Conservation (phyloP, 169 alveolate species). For the Cryptosporidium viatorum region DNA sequence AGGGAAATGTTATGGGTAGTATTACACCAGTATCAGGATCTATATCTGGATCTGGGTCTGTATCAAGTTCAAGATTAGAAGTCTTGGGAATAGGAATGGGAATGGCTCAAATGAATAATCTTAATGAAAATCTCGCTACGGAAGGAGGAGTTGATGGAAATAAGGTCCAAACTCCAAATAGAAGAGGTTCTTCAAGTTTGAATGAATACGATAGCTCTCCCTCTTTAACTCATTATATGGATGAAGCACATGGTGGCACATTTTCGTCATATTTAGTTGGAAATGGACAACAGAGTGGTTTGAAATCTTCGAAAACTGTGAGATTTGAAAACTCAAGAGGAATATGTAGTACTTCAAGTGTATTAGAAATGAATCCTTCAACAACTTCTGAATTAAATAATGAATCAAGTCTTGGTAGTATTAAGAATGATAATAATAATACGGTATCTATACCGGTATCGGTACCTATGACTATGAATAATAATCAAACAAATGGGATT, state of each 20-base stretch:
- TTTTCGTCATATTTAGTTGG: conserved; percentile 1
- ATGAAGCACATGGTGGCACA: conserved; percentile 2
- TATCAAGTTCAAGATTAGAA: background rate
- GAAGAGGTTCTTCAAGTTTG: background rate
- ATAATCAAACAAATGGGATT: background rate
- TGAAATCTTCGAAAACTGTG: background rate
- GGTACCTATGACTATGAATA: background rate
- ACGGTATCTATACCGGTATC: background rate
- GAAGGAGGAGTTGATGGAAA: conserved; percentile 15
- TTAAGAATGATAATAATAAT: background rate
- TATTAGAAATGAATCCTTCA: background rate
- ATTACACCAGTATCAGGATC: background rate
- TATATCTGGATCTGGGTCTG: background rate
- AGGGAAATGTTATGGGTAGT: background rate
- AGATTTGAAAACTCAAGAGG: conserved; percentile 24
- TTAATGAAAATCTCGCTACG: background rate
- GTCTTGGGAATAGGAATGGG: background rate
- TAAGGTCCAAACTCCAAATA: conserved; percentile 23
- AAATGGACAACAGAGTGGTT: background rate
- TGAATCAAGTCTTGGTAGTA: background rate
- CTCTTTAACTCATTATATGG: conserved; percentile 14
- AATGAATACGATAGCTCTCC: conserved; percentile 53
- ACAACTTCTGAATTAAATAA: background rate
- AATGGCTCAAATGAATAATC: background rate
- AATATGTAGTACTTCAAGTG: background rate